Base-by-base conservation (phyloP, 2,329 filamentous ascomycete genomes). In the Calycina marina region DNA sequence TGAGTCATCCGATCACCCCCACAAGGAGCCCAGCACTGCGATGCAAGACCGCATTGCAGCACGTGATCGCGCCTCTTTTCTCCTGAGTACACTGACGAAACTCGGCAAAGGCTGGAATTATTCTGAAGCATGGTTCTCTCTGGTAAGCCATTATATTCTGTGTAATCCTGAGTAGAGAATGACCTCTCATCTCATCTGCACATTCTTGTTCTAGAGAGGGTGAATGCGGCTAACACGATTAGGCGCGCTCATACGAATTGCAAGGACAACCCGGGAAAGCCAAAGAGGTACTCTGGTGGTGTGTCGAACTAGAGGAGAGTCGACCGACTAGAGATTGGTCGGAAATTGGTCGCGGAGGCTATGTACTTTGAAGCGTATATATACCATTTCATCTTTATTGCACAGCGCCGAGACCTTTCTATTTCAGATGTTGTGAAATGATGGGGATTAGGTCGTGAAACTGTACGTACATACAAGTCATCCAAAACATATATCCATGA, bases 281-380 rank as follows among this genome's bases (percentile, higher is more conserved):
- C 10, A 92, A 86, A 59, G 80, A 90, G 45, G 84, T 86, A 28
- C 65, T 96, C 5, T 96, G 90, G 90, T 96, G 88, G 85, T 93
- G 86, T 47, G 81, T 98, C 9, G 85, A 94, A 56, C 63, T 98
- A 17, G 90, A 96, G 53, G 88, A 98, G 52, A 74, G 72, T 5
- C 73, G 72, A 42, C 83, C 78, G 0, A 69, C 93, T 29, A 72
- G 90, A 36, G 68, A 71, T 37, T 96, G 88, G 90, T 65, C 84
- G 16, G 75, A 70, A 3, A 64, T 65, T 30, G 27, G 13, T 10
- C 11, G 27, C 11, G 27, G 27, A 14, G 70, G 78, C 8, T 50
- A 51, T 35, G 47, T 51, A 34, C 37, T 51, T 29, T 49, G 30
- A 45, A 5, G 6, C 5, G 25, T n/a, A n/a, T n/a, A n/a, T n/a